Evolutionary conservation across 2,329 filamentous ascomycete species (phyloP).

Genomic region (Hymenoscyphus scutula): DNA sequence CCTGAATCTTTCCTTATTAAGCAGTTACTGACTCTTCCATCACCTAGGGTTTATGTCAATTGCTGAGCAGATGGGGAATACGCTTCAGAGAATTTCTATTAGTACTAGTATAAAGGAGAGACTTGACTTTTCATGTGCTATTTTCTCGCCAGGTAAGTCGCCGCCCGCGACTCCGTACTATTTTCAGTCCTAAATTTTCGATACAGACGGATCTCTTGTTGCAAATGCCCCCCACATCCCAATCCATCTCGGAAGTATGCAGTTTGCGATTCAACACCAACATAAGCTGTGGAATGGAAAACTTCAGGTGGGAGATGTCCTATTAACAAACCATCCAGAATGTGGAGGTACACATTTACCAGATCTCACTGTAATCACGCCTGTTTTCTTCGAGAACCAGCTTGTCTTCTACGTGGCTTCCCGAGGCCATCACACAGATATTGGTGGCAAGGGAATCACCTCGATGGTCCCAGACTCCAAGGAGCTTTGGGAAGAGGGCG

Average conservation of each 20-base stretch:
- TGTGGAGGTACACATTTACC: constrained; percentile 75
- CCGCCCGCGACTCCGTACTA: neutral
- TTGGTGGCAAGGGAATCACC: constrained; percentile 61
- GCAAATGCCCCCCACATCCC: constrained; percentile 79
- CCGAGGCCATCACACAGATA: constrained; percentile 74
- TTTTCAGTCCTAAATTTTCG: neutral
- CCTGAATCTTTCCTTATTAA: too few relatives aligned
- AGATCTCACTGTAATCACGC: constrained; percentile 78
- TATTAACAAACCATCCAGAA: constrained; percentile 64
- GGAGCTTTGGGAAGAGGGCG: constrained; percentile 58
- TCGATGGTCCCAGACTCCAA: constrained; percentile 76
- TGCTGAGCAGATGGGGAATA: constrained; percentile 77
- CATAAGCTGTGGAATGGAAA: constrained; percentile 74
- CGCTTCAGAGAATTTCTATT: constrained; percentile 73
- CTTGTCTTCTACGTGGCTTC: constrained; percentile 82
- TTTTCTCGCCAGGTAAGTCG: constrained; percentile 54
- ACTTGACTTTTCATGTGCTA: constrained; percentile 75
- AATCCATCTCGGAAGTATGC: constrained; percentile 22
- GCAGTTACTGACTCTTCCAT: too few relatives aligned
- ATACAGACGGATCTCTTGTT: constrained; percentile 62
- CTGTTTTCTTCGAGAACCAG: constrained; percentile 67
- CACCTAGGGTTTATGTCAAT: constrained; percentile 85
- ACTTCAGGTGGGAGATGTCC: constrained; percentile 72
- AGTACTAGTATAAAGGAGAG: constrained; percentile 78
- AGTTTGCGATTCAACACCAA: constrained; percentile 60